Conservation (phyloP, 2,329 filamentous ascomycete genomes). For the Nothomitra cinnamomea region DNA sequence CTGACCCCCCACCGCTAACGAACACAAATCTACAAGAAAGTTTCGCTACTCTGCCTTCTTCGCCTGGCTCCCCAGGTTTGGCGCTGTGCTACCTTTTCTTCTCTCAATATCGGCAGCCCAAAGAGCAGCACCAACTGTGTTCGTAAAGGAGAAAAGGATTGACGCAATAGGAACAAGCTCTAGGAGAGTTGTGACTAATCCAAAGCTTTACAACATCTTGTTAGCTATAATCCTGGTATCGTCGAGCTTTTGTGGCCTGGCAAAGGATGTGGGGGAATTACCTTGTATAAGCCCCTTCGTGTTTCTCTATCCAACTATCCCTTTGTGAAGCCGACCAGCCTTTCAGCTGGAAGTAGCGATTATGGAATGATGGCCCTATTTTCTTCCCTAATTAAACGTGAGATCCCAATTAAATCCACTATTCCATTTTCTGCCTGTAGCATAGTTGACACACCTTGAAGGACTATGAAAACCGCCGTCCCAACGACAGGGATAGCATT, state of each 20-base stretch:
- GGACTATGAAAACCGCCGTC: constrained; percentile 58
- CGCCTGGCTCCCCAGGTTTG: constrained; percentile 16
- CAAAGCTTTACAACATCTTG: constrained; percentile 27
- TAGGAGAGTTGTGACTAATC: constrained; percentile 63
- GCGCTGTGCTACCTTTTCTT: constrained; percentile 12
- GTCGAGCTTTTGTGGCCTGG: too few relatives aligned
- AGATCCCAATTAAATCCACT: not conserved
- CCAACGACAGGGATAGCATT: constrained; percentile 89
- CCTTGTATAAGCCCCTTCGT: constrained; percentile 66
- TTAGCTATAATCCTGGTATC: not conserved
- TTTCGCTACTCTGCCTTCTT: constrained; percentile 17
- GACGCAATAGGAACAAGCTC: constrained; percentile 74
- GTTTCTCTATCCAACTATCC: constrained; percentile 50
- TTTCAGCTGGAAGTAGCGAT: constrained; percentile 82
- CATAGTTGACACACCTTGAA: constrained; percentile 46
- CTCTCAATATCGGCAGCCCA: constrained; percentile 79
- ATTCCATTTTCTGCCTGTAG: not conserved
- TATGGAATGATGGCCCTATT: constrained; percentile 35
- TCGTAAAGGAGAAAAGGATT: constrained; percentile 78
- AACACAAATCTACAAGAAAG: not conserved
- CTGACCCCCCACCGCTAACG: not conserved
- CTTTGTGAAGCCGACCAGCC: constrained; percentile 51
- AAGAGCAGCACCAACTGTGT: constrained; percentile 80
- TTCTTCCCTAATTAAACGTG: constrained; percentile 20
- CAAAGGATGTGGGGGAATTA: constrained; percentile 27